Evolutionary conservation across 2,329 filamentous ascomycete species (phyloP).

Genomic region (Fusarium sp.): DNA sequence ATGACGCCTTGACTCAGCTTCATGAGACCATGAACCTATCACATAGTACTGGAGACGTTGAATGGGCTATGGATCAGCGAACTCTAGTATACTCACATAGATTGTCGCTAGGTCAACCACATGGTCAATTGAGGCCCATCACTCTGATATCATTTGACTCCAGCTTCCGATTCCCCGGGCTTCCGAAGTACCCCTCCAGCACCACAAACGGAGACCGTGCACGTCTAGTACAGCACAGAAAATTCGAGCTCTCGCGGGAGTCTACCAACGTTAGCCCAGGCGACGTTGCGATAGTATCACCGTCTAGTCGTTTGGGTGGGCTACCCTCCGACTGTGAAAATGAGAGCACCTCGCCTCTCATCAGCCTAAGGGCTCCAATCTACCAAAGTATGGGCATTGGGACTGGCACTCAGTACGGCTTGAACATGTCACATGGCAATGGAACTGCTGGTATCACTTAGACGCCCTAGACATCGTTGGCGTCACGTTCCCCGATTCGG

Average conservation of each 20-base stretch:
- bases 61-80: not conserved
- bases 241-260: not conserved
- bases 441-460: not conserved
- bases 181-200: not conserved
- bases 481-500: not conserved
- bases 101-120: not conserved
- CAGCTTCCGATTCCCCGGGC: not conserved
- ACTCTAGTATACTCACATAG: not conserved
- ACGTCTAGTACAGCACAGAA: not conserved
- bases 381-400: not conserved
- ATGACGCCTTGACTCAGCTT: not conserved
- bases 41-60: not conserved
- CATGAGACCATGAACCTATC: not conserved
- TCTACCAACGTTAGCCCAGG: not conserved
- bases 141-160: not conserved
- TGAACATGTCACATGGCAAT: not conserved
- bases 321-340: no score
- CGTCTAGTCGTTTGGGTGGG: no score
- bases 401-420: not conserved
- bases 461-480: not conserved
- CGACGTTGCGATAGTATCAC: not conserved
- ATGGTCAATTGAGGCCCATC: not conserved
- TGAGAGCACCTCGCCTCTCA: no score
- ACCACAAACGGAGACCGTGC: not conserved
- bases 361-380: not conserved